phyloP scores from a whole-genome alignment of 805 yeast species.

The Yamadazyma kitorensis region DNA sequence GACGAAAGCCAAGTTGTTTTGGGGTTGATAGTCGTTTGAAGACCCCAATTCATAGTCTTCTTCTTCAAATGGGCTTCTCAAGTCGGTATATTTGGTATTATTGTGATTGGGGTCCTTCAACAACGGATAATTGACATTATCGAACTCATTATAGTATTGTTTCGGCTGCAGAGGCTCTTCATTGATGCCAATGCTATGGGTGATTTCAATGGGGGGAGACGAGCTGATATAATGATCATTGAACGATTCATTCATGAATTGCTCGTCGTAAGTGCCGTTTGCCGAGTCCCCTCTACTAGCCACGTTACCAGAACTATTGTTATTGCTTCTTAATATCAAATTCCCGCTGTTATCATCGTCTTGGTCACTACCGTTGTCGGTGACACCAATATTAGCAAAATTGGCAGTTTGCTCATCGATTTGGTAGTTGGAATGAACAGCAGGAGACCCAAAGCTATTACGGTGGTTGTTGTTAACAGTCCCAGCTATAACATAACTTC shows the following conservation, averaged over 20 bases:
- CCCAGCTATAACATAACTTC: constrained; percentile 32
- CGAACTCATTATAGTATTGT: no score
- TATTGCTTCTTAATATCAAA: neutral
- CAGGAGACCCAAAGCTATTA: constrained; percentile 34
- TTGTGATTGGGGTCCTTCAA: no score
- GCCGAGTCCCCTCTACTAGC: constrained; percentile 1
- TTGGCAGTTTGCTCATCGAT: constrained; percentile 58
- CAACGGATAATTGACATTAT: no score
- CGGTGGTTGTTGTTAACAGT: constrained; percentile 24
- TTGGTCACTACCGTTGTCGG: constrained; percentile 19
- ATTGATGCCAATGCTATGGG: constrained; percentile 4
- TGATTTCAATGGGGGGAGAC: constrained; percentile 1
- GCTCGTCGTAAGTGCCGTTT: no score
- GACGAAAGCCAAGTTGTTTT: no score
- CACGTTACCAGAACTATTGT: neutral
- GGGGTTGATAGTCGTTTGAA: neutral
- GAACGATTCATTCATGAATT: neutral
- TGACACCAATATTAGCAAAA: constrained; percentile 55
- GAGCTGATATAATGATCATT: neutral
- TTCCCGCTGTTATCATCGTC: no score
- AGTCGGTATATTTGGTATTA: no score
- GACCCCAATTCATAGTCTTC: neutral
- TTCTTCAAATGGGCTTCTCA: no score
- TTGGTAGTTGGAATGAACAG: constrained; percentile 46
- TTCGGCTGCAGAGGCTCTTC: constrained; percentile 2